Percentiles rank a stretch among this genome's conserved stretches.
These are phyloP conservation scores for Litchi chinensis DNA, from an alignment of 345 rosid genomes.

Conservation along the genomic window DNA sequence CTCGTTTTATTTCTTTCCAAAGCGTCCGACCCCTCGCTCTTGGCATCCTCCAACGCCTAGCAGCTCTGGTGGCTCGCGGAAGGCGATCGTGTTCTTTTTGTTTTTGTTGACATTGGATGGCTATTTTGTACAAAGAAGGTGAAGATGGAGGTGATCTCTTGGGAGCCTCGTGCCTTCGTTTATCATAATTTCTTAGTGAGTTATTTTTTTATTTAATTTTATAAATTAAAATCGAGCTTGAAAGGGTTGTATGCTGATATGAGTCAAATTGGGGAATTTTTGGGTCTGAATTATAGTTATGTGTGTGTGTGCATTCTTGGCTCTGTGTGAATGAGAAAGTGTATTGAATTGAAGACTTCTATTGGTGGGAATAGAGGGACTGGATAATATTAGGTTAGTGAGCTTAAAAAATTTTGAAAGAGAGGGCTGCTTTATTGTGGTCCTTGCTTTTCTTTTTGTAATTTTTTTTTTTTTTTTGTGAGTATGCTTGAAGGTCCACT, in stretches of 20 bases:
- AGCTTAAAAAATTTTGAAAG: too few species aligned
- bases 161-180: constrained; percentile 90
- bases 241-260: too few species aligned
- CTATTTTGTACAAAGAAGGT: constrained; percentile 38
- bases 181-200: constrained; percentile 93
- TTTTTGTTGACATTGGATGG: constrained; percentile 3
- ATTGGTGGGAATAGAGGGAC: background rate
- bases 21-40: too few species aligned
- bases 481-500: background rate
- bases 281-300: background rate
- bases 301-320: background rate
- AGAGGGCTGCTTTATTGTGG: background rate
- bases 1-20: too few species aligned
- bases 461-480: background rate
- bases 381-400: background rate
- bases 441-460: too few species aligned
- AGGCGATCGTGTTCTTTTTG: constrained; percentile 76
- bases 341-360: background rate
- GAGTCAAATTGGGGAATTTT: constrained; percentile 6
- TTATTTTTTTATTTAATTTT: too few species aligned
- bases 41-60: constrained; percentile 71
- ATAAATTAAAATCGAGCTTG: too few species aligned
- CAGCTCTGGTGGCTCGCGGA: constrained; percentile 44
- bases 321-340: background rate
- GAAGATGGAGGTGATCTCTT: constrained; percentile 76